Base-by-base conservation (phyloP, 2,329 filamentous ascomycete species). In the Aaosphaeria arxii region DNA sequence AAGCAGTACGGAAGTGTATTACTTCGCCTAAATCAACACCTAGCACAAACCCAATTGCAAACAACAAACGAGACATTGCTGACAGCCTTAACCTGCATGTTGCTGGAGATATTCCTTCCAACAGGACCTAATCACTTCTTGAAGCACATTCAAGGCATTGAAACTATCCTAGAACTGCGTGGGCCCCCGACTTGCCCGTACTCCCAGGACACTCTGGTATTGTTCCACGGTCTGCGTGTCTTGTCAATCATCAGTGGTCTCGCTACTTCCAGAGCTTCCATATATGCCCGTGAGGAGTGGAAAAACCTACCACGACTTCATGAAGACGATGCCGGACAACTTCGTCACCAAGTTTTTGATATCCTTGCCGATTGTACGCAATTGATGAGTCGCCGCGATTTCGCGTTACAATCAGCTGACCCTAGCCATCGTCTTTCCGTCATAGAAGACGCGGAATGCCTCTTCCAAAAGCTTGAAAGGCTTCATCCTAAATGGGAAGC, bases 41-140 rank as follows among this genome's bases (percentile, higher is more conserved):
- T 65, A 11, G 32, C 49, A 3, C 43, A 48, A 11, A 52, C 59
- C 1, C 43, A 54, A 5, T 46, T 55, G 3, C 61, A 63, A 35
- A 57, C 50, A 1, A 50, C 53, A 4, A 52, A 63, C 38, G 56
- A 63, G 35, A 65, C 62, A 2, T 52, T 65, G 4, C 49, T 65
- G 11, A 58, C 62, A 0, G 53, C 55, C 2, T 39, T 62, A 5
- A 59, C 57, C 2, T 64, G 61, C 43, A 61, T 59, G 52, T 55
- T 65, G 28, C 50, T 61, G 1, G 63, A 66, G 42, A 56, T 64
- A 2, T 65, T 63, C 38, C 42, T 62, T 28, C 63, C 63, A 0
- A 63, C 57, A 9, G 63, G 61, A 2, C 53, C 56, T 1, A 53
- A 55, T 38, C 57, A 63, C 30, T 65, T 63, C 32, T 48, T 64